Evolutionary conservation across 2,329 filamentous ascomycete genomes (phyloP).

Genomic region (Fusarium foetens): DNA sequence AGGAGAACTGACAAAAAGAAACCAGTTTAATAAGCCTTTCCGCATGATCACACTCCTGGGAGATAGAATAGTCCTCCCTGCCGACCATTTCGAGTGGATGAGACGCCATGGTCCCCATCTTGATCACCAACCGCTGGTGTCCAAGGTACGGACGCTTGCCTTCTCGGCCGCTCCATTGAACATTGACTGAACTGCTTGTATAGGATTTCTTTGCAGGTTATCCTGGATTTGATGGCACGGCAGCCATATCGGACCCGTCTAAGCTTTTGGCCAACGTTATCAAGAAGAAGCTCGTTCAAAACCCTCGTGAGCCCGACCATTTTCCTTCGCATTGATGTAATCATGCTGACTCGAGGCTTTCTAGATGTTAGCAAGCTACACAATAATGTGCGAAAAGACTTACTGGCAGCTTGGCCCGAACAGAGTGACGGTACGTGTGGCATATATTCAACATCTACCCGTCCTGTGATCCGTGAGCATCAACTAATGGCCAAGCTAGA

Average conservation of each 20-base stretch:
- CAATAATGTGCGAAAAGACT: not conserved
- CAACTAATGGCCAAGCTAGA: not conserved
- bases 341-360: not conserved
- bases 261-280: not conserved
- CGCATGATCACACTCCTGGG: not conserved
- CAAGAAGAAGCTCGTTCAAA: not conserved
- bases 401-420: not conserved
- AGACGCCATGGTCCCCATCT: not conserved
- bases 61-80: not conserved
- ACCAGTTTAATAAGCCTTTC: not conserved
- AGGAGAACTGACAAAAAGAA: not conserved
- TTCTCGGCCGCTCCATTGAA: accelerated
- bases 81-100: not conserved
- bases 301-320: not conserved
- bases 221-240: not conserved
- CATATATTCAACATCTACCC: not conserved
- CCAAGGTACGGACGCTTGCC: accelerated
- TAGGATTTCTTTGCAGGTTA: not conserved
- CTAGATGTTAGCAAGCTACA: not conserved
- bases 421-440: not conserved
- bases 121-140: not conserved
- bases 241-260: not conserved
- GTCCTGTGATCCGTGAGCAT: not conserved
- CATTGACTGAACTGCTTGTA: not conserved
- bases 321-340: not conserved